Evolutionary conservation across 2,329 filamentous ascomycete genomes (phyloP).

Genomic region (Aspergillus fijiensis): DNA sequence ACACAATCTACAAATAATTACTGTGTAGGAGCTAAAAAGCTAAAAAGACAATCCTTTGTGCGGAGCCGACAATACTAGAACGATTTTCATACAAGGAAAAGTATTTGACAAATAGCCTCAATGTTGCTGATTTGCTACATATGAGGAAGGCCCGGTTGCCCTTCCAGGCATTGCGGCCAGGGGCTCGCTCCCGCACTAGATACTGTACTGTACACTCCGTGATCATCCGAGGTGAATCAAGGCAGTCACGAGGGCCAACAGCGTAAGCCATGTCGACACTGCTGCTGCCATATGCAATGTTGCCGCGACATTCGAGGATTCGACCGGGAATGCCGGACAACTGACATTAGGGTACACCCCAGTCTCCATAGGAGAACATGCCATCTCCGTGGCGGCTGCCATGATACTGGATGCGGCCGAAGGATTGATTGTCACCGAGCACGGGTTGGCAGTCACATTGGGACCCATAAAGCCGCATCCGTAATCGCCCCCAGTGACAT

Average conservation of each 20-base stretch:
- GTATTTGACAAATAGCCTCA: not conserved
- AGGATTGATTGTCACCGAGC: conserved; percentile 4
- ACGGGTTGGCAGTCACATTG: conserved; percentile 9
- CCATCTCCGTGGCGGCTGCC: not conserved
- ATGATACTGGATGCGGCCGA: conserved; percentile 5
- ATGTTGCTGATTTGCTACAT: not conserved
- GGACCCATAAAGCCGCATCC: not conserved
- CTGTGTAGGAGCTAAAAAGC: not conserved
- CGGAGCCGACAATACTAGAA: not conserved
- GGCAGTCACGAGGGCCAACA: not conserved
- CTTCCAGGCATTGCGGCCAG: not conserved
- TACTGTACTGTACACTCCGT: not conserved
- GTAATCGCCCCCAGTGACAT: not conserved
- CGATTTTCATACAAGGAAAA: not conserved
- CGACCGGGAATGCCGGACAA: not conserved
- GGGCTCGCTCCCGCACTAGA: not conserved
- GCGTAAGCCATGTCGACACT: not conserved
- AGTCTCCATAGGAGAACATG: not conserved
- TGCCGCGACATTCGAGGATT: not conserved
- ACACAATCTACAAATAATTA: not conserved
- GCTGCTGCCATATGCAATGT: not conserved
- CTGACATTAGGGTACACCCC: not conserved
- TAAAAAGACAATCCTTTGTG: no score
- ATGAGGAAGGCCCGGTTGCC: not conserved
- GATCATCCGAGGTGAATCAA: not conserved